Evolutionary conservation across 768 basidiomycete genomes (phyloP).

Genomic region (Tulasnella sp.): DNA sequence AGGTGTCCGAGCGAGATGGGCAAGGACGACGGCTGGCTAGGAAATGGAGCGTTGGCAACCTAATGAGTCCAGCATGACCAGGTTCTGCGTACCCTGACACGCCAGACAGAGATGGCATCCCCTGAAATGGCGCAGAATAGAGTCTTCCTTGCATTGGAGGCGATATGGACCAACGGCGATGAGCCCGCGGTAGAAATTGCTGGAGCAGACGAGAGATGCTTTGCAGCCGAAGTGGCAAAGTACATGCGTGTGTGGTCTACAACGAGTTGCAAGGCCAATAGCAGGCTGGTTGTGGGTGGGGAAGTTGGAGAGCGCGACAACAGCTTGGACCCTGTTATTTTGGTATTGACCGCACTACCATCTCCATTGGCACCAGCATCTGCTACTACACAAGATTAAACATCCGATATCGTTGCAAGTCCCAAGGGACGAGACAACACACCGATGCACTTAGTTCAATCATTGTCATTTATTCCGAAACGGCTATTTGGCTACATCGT

Average conservation of each 20-base stretch:
- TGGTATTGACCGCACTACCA: no score
- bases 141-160: slow-evolving; percentile 60
- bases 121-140: slow-evolving; percentile 67
- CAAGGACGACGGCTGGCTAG: slow-evolving; percentile 32
- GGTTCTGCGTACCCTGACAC: slow-evolving; percentile 53
- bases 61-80: slow-evolving; percentile 27
- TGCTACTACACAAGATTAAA: no score
- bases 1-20: slow-evolving; percentile 62
- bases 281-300: no score
- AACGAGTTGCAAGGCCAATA: background rate
- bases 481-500: background rate
- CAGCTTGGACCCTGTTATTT: no score
- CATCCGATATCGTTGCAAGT: no score
- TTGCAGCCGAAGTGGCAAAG: slow-evolving; percentile 72
- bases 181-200: slow-evolving; percentile 41
- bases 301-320: no score
- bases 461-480: slow-evolving; percentile 6
- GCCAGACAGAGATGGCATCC: slow-evolving; percentile 66
- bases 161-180: slow-evolving; percentile 14
- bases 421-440: no score
- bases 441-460: slow-evolving; percentile 4
- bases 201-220: slow-evolving; percentile 58
- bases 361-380: no score
- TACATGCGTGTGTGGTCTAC: slow-evolving; percentile 42
- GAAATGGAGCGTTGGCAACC: slow-evolving; percentile 23